A percentile compares a stretch with the other conserved stretches of the same genome.
Conservation (phyloP, 371 early-diverging fungal genomes). For the Hamiltosporidium magnivora region DNA sequence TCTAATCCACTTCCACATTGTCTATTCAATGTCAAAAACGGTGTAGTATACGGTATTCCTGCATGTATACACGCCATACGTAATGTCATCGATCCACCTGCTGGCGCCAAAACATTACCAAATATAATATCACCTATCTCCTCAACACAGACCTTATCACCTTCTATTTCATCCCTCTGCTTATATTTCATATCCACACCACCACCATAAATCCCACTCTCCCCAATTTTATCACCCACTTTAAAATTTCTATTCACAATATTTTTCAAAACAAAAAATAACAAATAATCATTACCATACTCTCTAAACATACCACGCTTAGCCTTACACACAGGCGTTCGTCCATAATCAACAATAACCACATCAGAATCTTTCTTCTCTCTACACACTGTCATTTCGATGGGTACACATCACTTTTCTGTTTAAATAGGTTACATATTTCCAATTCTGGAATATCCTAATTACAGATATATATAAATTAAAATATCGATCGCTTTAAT, state of each 20-base stretch:
- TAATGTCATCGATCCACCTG: background rate
- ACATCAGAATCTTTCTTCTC: background rate
- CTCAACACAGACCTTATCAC: background rate
- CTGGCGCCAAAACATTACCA: background rate
- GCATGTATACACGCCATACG: background rate
- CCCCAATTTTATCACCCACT: no score
- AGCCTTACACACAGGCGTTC: background rate
- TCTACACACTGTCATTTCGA: no score
- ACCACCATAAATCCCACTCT: no score
- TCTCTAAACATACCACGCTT: background rate
- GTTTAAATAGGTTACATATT: no score
- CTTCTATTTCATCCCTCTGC: no score
- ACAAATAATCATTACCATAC: background rate
- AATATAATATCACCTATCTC: background rate
- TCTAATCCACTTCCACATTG: conserved; percentile 89
- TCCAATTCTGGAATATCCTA: no score
- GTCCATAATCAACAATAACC: background rate
- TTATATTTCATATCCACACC: no score
- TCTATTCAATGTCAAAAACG: conserved; percentile 75
- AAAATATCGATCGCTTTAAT: no score
- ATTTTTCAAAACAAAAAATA: background rate
- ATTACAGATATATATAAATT: no score
- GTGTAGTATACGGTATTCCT: conserved; percentile 58
- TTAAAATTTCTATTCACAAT: no score
- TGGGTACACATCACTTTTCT: no score